phyloP scores from a whole-genome alignment of 495 filamentous ascomycete genomes.

The Oleoguttula mirabilis region DNA sequence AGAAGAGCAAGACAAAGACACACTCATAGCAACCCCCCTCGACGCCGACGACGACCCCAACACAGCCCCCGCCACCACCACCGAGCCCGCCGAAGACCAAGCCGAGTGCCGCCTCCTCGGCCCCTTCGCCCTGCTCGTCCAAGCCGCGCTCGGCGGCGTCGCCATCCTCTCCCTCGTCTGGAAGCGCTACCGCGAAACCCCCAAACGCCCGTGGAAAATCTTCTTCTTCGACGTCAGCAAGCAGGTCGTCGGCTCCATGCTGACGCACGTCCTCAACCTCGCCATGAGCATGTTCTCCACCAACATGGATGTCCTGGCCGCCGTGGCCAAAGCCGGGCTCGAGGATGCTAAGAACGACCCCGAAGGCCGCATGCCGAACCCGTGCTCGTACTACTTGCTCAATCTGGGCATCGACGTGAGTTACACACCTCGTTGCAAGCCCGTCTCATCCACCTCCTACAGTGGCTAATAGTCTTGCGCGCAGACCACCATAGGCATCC shows the following conservation, averaged over 20 bases:
- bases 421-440: too few relatives aligned
- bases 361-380: constrained; percentile 49
- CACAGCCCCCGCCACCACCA: background rate
- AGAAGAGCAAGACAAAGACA: background rate
- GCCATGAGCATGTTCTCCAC: constrained; percentile 87
- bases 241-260: constrained; percentile 85
- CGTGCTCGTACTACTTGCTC: constrained; percentile 89
- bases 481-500: constrained; percentile 89
- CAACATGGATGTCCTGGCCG: constrained; percentile 32
- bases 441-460: constrained; percentile 4
- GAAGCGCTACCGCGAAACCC: constrained; percentile 84
- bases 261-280: constrained; percentile 84
- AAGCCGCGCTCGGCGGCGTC: constrained; percentile 72
- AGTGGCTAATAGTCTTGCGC: too few relatives aligned
- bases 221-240: constrained; percentile 97
- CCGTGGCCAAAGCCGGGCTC: constrained; percentile 22
- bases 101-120: constrained; percentile 77
- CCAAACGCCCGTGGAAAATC: constrained; percentile 81
- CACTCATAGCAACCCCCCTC: background rate
- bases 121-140: constrained; percentile 76
- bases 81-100: constrained; percentile 9
- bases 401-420: constrained; percentile 94
- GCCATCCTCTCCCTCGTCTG: constrained; percentile 78
- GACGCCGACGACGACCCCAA: background rate
- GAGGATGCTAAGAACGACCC: background rate